A percentile compares a stretch with the other conserved stretches of the same genome.
These are phyloP conservation scores for Thermoascus crustaceus DNA, from an alignment of 2,329 filamentous ascomycete genomes.

Conservation along the genomic window DNA sequence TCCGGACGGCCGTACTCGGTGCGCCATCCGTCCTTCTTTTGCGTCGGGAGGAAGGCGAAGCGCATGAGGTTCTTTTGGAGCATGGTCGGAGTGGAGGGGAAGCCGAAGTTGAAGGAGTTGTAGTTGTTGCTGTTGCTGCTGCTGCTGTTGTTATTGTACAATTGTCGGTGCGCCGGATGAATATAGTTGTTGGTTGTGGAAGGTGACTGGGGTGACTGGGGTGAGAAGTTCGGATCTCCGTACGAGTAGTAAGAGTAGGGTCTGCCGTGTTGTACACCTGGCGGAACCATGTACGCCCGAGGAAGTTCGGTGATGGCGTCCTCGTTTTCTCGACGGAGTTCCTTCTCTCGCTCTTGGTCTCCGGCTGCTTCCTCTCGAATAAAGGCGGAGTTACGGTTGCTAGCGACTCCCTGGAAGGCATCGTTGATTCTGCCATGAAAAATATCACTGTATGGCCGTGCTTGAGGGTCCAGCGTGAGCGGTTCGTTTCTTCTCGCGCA, in stretches of 20 bases:
- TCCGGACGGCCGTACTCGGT: constrained; percentile 90
- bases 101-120: constrained; percentile 62
- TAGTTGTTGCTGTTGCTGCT: constrained; percentile 7
- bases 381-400: constrained; percentile 75
- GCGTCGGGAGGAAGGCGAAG: constrained; percentile 65
- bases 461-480: constrained; percentile 43
- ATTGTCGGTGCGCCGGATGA: constrained; percentile 5
- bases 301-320: constrained; percentile 78
- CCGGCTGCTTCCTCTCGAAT: constrained; percentile 75
- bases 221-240: neutral
- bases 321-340: constrained; percentile 73
- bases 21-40: constrained; percentile 65
- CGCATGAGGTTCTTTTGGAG: constrained; percentile 86
- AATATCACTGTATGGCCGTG: constrained; percentile 59
- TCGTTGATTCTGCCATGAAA: constrained; percentile 84
- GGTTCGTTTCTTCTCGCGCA: constrained; percentile 52
- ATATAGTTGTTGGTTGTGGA: constrained; percentile 14
- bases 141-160: constrained; percentile 3
- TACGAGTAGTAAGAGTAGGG: constrained; percentile 5
- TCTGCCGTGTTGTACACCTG: constrained; percentile 6
- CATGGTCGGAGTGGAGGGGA: constrained; percentile 73
- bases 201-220: constrained; percentile 11
- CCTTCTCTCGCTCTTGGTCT: constrained; percentile 68
- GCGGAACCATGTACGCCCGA: constrained; percentile 32
- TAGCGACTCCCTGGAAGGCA: constrained; percentile 77